These are phyloP conservation scores for Aspergillus egyptiacus DNA, from an alignment of 495 filamentous ascomycete genomes.

Conservation along the genomic window DNA sequence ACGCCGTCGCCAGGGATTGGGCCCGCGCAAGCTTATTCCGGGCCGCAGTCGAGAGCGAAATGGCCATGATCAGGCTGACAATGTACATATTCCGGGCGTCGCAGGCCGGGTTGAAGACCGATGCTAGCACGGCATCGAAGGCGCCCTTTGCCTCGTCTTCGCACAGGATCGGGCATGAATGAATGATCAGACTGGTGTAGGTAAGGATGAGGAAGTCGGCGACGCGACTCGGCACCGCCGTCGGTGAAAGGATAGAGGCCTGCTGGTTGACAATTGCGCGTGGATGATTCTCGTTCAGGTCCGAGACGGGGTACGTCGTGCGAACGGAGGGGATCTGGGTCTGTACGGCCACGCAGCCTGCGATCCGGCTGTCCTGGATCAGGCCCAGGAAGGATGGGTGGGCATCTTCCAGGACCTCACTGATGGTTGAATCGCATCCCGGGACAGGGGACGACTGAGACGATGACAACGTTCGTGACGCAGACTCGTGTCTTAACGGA, in stretches of 20 bases:
- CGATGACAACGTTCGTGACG: no score
- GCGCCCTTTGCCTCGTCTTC: neutral
- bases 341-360: neutral
- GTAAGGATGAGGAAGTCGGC: neutral
- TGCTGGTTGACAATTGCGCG: constrained; percentile 1
- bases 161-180: neutral
- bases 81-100: neutral
- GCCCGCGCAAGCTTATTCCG: neutral
- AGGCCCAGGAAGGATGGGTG: neutral
- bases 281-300: constrained; percentile 3
- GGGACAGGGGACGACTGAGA: neutral
- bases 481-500: no score
- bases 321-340: constrained; percentile 3
- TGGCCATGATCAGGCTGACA: constrained; percentile 2
- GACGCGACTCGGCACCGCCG: neutral
- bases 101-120: neutral
- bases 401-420: neutral
- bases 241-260: neutral
- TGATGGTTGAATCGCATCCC: neutral
- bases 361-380: neutral
- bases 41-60: constrained; percentile 3
- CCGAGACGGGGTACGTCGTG: neutral
- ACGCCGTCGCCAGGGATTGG: neutral
- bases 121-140: neutral
- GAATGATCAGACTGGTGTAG: neutral